These are phyloP conservation scores for Talaromyces thailandensis DNA, from an alignment of 495 filamentous ascomycete genomes.

Conservation along the genomic window DNA sequence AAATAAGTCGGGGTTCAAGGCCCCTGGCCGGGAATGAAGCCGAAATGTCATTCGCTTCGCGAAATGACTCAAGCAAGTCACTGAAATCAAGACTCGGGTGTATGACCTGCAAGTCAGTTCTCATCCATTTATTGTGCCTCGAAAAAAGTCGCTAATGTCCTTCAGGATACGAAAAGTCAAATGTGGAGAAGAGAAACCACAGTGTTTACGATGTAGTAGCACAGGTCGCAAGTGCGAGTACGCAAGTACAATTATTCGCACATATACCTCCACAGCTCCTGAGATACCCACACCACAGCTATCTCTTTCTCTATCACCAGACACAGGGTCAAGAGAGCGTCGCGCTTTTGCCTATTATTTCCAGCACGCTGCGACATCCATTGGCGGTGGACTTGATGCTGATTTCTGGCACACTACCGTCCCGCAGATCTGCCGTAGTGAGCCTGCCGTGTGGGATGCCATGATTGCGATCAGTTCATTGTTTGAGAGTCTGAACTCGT, in stretches of 20 bases:
- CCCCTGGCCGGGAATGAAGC: background rate
- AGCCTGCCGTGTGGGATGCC: slow-evolving; percentile 52
- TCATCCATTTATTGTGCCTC: background rate
- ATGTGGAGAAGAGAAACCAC: slow-evolving; percentile 47
- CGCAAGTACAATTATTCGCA: background rate
- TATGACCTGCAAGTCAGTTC: slow-evolving; percentile 32
- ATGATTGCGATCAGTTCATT: slow-evolving; percentile 45
- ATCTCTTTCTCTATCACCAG: slow-evolving; percentile 16
- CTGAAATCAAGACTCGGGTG: slow-evolving; percentile 26
- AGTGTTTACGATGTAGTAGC: slow-evolving; percentile 33
- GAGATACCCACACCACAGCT: slow-evolving; percentile 6
- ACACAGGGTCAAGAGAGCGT: slow-evolving; percentile 25
- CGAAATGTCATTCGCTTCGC: background rate
- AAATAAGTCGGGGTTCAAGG: background rate
- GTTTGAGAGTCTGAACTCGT: slow-evolving; percentile 29
- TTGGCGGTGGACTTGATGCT: slow-evolving; percentile 38
- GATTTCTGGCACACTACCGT: slow-evolving; percentile 49
- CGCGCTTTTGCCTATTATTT: slow-evolving; percentile 35
- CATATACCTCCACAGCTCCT: background rate
- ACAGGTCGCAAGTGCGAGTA: slow-evolving; percentile 44
- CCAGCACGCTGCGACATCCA: slow-evolving; percentile 17
- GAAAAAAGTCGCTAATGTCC: slow-evolving; percentile 3
- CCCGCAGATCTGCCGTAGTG: slow-evolving; percentile 44
- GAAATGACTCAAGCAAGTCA: background rate
- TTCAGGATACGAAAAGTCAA: slow-evolving; percentile 42